phyloP scores from a whole-genome alignment of 805 yeast species.

The Candida oleophila region DNA sequence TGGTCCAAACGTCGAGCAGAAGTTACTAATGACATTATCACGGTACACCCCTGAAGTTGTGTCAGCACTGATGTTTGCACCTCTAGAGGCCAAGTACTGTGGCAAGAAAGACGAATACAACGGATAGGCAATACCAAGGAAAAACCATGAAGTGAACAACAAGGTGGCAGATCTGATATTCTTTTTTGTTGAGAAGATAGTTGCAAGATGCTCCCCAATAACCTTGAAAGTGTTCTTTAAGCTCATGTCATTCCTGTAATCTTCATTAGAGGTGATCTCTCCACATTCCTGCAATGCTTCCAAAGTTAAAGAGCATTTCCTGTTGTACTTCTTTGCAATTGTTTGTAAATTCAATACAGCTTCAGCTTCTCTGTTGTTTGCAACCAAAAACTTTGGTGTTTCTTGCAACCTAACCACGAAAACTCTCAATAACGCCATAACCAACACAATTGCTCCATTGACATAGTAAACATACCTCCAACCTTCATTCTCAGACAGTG shows the following conservation, averaged over 20 bases:
- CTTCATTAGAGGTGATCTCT: conserved; percentile 21
- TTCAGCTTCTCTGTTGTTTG: conserved; percentile 52
- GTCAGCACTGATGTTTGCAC: conserved; percentile 44
- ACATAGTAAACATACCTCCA: conserved; percentile 60
- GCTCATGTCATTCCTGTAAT: conserved; percentile 19
- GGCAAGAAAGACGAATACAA: conserved; percentile 55
- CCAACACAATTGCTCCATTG: conserved; percentile 47
- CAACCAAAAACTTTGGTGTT: conserved; percentile 56
- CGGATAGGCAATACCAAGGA: conserved; percentile 56
- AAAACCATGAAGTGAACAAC: conserved; percentile 48
- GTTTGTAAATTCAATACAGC: conserved; percentile 42
- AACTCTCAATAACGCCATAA: conserved; percentile 35
- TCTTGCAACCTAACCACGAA: conserved; percentile 41
- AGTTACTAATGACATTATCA: conserved; percentile 48
- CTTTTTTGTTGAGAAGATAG: conserved; percentile 43
- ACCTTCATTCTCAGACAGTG: conserved; percentile 51
- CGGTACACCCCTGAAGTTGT: conserved; percentile 42
- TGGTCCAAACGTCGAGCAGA: conserved; percentile 53
- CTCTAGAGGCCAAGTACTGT: conserved; percentile 49
- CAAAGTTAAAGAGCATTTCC: conserved; percentile 42
- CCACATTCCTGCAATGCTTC: conserved; percentile 49
- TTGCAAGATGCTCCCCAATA: conserved; percentile 34
- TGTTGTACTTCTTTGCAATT: conserved; percentile 48
- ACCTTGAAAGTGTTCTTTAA: conserved; percentile 19
- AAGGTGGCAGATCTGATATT: conserved; percentile 42